phyloP scores from a whole-genome alignment of 192 early-diverging fungal species.

The Geranomyces michiganensis region DNA sequence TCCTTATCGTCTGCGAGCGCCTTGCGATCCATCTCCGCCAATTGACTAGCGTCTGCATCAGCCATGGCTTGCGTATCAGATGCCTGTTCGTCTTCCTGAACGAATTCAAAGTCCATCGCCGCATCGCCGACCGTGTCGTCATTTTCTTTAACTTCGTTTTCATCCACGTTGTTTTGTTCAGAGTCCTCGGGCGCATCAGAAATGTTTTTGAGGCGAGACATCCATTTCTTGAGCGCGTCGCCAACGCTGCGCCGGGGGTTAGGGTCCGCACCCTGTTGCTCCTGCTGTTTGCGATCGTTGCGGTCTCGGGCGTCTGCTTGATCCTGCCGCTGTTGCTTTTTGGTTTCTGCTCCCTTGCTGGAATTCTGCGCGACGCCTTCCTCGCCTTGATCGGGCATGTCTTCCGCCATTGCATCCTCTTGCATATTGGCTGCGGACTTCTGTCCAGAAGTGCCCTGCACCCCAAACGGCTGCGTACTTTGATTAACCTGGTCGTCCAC shows the following conservation, averaged over 20 bases:
- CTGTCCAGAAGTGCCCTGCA: slow-evolving; percentile 65
- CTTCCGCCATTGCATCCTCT: slow-evolving; percentile 57
- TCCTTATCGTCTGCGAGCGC: slow-evolving; percentile 46
- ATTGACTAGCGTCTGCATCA: slow-evolving; percentile 66
- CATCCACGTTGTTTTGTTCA: slow-evolving; percentile 38
- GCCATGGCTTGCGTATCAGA: slow-evolving; percentile 77
- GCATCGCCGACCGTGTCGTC: slow-evolving; percentile 43
- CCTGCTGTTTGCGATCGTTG: slow-evolving; percentile 33
- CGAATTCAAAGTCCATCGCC: slow-evolving; percentile 67
- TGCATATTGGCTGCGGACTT: slow-evolving; percentile 43
- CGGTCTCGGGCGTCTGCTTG: slow-evolving; percentile 12
- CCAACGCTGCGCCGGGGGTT: slow-evolving; percentile 91
- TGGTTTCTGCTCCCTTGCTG: slow-evolving; percentile 6
- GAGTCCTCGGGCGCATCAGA: slow-evolving; percentile 59
- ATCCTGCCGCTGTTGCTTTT: slow-evolving; percentile 5
- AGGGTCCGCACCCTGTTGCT: slow-evolving; percentile 44
- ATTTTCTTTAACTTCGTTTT: slow-evolving; percentile 45
- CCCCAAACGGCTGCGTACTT: slow-evolving; percentile 59
- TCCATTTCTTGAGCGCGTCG: slow-evolving; percentile 93
- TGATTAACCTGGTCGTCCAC: slow-evolving; percentile 28
- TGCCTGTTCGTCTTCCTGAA: slow-evolving; percentile 74
- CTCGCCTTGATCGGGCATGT: slow-evolving; percentile 43
- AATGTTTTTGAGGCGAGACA: slow-evolving; percentile 76
- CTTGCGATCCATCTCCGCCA: slow-evolving; percentile 48
- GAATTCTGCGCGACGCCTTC: slow-evolving; percentile 33